Conservation (phyloP, 495 filamentous ascomycete genomes). For the Jackrogersella minutella region DNA sequence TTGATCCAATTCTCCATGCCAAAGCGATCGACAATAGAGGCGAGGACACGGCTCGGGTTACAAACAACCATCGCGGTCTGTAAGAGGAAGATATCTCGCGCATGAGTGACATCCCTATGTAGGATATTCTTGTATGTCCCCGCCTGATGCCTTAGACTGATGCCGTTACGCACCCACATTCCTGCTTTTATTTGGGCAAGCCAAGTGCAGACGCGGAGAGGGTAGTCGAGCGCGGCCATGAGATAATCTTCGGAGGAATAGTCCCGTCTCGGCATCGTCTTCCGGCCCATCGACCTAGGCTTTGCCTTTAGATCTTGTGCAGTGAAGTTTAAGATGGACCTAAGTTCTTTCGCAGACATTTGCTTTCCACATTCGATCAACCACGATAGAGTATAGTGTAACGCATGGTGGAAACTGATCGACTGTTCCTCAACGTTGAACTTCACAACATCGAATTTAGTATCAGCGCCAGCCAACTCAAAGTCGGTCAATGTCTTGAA, state of each 20-base stretch:
- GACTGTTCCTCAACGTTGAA: constrained; percentile 87
- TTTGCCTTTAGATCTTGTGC: constrained; percentile 65
- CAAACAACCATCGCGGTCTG: constrained; percentile 91
- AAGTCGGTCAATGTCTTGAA: constrained; percentile 82
- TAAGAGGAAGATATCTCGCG: constrained; percentile 92
- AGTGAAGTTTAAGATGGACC: constrained; percentile 68
- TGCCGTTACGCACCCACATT: constrained; percentile 98
- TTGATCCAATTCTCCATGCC: constrained; percentile 89
- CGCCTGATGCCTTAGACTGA: constrained; percentile 94
- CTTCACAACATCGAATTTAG: constrained; percentile 74
- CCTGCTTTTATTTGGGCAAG: constrained; percentile 96
- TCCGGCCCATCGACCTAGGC: constrained; percentile 62
- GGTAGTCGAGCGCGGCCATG: constrained; percentile 89
- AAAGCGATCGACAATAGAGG: constrained; percentile 89
- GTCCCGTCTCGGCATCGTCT: constrained; percentile 58
- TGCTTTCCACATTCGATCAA: constrained; percentile 86
- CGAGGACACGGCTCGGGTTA: constrained; percentile 82
- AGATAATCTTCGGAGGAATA: constrained; percentile 76
- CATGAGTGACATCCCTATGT: constrained; percentile 88
- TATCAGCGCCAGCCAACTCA: constrained; percentile 74
- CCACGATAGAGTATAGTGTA: constrained; percentile 98
- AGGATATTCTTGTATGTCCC: constrained; percentile 87
- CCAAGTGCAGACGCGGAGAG: constrained; percentile 93
- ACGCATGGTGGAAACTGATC: constrained; percentile 96
- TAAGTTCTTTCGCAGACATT: constrained; percentile 71